phyloP scores from a whole-genome alignment of 345 rosid species.

The Psidium friedrichsthalianum region DNA sequence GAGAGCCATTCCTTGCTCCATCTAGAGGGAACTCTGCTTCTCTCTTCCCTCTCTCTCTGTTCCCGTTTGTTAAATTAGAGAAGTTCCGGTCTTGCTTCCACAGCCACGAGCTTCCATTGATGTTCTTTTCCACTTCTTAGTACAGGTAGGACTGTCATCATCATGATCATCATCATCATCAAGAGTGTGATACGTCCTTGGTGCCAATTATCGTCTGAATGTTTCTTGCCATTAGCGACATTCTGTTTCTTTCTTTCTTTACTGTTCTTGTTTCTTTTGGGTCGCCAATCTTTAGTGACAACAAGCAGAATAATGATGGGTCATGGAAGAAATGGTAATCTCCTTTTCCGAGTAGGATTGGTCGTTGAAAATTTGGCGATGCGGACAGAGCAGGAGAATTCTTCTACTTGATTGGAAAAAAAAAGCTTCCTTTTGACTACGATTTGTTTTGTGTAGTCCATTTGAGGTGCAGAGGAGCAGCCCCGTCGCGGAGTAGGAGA shows the following conservation, averaged over 20 bases:
- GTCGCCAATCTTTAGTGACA: background rate
- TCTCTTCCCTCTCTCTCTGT: background rate
- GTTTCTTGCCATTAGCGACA: background rate
- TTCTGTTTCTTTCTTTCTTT: background rate
- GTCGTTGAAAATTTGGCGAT: background rate
- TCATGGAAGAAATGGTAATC: background rate
- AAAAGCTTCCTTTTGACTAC: background rate
- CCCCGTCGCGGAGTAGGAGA: background rate
- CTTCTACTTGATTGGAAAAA: background rate
- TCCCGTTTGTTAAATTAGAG: background rate
- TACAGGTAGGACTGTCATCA: background rate
- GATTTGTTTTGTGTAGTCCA: background rate
- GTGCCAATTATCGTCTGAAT: background rate
- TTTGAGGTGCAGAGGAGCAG: background rate
- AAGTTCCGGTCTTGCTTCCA: background rate
- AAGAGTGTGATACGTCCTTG: background rate
- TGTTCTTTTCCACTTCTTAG: background rate
- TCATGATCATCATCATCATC: no score
- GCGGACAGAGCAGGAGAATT: background rate
- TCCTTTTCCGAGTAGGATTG: background rate
- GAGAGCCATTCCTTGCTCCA: slow-evolving; percentile 41
- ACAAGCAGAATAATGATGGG: background rate
- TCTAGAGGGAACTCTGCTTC: slow-evolving; percentile 25
- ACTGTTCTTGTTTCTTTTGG: background rate
- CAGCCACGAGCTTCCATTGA: background rate